Evolutionary conservation across 2,329 filamentous ascomycete species (phyloP), one percentile per base, ranked within the genome.

Genomic region (Fusarium scirpi): DNA sequence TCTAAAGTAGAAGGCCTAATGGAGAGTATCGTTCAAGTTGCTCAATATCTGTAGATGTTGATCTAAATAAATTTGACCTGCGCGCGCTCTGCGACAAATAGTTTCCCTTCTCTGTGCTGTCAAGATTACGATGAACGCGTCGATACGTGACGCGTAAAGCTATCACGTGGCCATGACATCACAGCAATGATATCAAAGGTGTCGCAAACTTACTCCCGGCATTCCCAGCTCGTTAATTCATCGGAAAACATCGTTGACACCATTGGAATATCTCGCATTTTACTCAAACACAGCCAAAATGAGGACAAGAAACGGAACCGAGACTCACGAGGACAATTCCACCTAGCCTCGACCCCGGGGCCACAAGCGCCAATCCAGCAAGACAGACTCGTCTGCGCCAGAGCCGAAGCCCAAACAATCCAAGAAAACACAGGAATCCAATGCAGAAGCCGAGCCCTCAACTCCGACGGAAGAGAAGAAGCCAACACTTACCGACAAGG

Each of bases 281-380:
- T 12, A 4, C n/a, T n/a, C n/a, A n/a, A n/a, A n/a, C n/a, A 18
- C 10, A 6, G 6, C 4, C 22, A 66, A 53, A 2, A 53, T 69
- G 52, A 62, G 16, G 22, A 70, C 62, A 1, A 63, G 48, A 40
- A 70, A 41, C 13, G 47, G 67, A 11, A 45, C 44, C 8, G 45
- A 58, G 1, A 47, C 67, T 10, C 45, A 64, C 3, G 20, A 56
- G 34, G 46, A 57, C 4, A 46, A 41, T 16, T 12, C 45, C 4
- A 41, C 57, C 18, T 16, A 27, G 1, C 38, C 41, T 7, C 6
- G 43, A 7, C 38, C 62, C n/a, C 18, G 30, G 1, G 62, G 66
- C 9, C 62, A 45, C 10, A 70, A 70, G 32, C 43, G 57, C 30
- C 25, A 41, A 4, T 70, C 49, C 0, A 66, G 41, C 25, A 52